Percentiles rank a stretch among this genome's conserved stretches.
Conservation (phyloP, 495 filamentous ascomycete species). For the Extremus antarcticus region DNA sequence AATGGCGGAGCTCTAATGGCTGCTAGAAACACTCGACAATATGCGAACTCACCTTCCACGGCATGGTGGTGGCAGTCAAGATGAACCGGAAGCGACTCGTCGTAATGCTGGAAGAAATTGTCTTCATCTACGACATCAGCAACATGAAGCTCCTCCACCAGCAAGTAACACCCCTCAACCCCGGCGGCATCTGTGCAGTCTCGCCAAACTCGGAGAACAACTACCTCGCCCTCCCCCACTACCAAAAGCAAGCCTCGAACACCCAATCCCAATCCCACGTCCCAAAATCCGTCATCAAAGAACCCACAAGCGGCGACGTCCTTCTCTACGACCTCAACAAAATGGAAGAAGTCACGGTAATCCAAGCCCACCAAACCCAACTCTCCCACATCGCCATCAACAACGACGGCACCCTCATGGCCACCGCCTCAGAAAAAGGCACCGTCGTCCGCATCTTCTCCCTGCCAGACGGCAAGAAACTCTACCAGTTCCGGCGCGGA, state of each 20-base stretch:
- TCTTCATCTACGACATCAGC: constrained; percentile 95
- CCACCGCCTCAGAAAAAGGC: constrained; percentile 92
- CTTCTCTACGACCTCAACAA: constrained; percentile 81
- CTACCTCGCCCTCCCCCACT: constrained; percentile 85
- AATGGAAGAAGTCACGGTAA: constrained; percentile 81
- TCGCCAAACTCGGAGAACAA: constrained; percentile 92
- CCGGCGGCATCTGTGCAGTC: constrained; percentile 59
- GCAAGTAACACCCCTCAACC: constrained; percentile 36
- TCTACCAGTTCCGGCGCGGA: constrained; percentile 89
- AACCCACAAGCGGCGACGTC: constrained; percentile 84
- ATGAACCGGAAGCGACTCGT: constrained; percentile 89
- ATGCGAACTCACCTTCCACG: constrained; percentile 96
- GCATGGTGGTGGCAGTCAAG: constrained; percentile 81
- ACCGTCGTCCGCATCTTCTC: constrained; percentile 95
- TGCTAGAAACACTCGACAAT: constrained; percentile 80
- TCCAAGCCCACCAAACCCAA: constrained; percentile 89
- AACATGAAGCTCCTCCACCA: constrained; percentile 69
- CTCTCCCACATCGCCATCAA: constrained; percentile 83
- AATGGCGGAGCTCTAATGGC: background rate
- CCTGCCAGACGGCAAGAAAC: constrained; percentile 75
- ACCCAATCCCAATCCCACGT: constrained; percentile 65
- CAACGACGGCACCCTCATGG: constrained; percentile 81
- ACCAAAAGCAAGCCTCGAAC: constrained; percentile 57
- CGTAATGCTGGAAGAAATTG: constrained; percentile 86
- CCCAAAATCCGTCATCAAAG: constrained; percentile 58